Evolutionary conservation across 805 yeast genomes (phyloP).

Genomic region (Myxozyma lipomycoides): DNA sequence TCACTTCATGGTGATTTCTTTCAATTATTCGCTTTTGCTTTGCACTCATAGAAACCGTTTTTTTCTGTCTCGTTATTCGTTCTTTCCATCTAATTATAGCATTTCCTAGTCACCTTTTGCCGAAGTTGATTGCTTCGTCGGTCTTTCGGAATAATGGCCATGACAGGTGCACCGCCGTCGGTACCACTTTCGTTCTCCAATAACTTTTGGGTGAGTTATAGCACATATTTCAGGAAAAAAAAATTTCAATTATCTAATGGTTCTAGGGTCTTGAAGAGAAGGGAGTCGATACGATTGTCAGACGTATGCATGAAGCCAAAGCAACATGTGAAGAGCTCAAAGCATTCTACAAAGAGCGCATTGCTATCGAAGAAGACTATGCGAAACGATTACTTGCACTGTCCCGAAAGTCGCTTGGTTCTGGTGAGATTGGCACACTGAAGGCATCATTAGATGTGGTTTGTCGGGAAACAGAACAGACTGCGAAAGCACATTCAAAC

Average conservation of each 20-base stretch:
- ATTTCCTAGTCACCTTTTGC: too few relatives aligned
- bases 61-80: too few relatives aligned
- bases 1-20: too few relatives aligned
- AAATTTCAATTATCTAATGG: too few relatives aligned
- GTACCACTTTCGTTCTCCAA: constrained; percentile 30
- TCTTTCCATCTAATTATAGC: too few relatives aligned
- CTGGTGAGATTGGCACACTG: constrained; percentile 56
- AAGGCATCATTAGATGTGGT: constrained; percentile 58
- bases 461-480: constrained; percentile 53
- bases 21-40: too few relatives aligned
- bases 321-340: constrained; percentile 53
- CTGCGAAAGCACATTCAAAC: constrained; percentile 54
- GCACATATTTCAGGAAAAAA: too few relatives aligned
- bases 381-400: constrained; percentile 52
- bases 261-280: constrained; percentile 55
- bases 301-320: constrained; percentile 56
- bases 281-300: constrained; percentile 54
- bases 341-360: constrained; percentile 50
- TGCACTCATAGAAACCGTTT: too few relatives aligned
- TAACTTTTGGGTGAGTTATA: constrained; percentile 29
- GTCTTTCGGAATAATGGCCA: too few relatives aligned
- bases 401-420: constrained; percentile 50
- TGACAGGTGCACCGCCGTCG: constrained; percentile 17
- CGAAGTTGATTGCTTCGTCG: too few relatives aligned
- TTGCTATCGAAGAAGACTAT: constrained; percentile 70